Percentiles rank a stretch among this genome's conserved stretches.
Conservation (phyloP, 176 grass and related monocot genomes). For the Aechmea fasciata region DNA sequence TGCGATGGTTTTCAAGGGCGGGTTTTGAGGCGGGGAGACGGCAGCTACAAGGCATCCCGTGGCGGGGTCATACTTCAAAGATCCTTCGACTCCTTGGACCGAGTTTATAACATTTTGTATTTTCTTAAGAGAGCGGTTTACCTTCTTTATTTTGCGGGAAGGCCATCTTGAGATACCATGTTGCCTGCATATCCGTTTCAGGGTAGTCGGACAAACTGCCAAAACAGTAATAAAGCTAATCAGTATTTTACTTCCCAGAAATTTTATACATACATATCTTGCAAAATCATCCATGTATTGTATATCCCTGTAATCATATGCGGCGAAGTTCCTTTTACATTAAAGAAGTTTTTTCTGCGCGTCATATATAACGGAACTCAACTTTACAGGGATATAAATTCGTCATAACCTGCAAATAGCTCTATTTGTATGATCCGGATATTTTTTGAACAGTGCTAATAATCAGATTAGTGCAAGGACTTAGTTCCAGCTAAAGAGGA, state of each 20-base stretch:
- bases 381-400: no score
- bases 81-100: slow-evolving; percentile 66
- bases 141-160: slow-evolving; percentile 98
- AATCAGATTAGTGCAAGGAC: not conserved
- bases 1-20: not conserved
- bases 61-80: slow-evolving; percentile 72
- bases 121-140: slow-evolving; percentile 88
- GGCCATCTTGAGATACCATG: slow-evolving; percentile 94
- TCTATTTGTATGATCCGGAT: no score
- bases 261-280: slow-evolving; percentile 4
- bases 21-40: slow-evolving; percentile 32
- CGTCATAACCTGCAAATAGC: no score
- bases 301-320: not conserved
- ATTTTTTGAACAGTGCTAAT: not conserved
- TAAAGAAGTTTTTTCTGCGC: no score
- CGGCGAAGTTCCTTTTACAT: not conserved
- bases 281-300: not conserved
- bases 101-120: slow-evolving; percentile 92
- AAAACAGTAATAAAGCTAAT: slow-evolving; percentile 1
- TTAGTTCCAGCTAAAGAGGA: not conserved
- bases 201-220: slow-evolving; percentile 95
- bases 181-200: slow-evolving; percentile 91
- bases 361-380: no score
- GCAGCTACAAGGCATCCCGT: slow-evolving; percentile 67
- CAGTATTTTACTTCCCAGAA: not conserved